Evolutionary conservation across 2,329 filamentous ascomycete genomes (phyloP).

Genomic region (Colletotrichum cuscutae): DNA sequence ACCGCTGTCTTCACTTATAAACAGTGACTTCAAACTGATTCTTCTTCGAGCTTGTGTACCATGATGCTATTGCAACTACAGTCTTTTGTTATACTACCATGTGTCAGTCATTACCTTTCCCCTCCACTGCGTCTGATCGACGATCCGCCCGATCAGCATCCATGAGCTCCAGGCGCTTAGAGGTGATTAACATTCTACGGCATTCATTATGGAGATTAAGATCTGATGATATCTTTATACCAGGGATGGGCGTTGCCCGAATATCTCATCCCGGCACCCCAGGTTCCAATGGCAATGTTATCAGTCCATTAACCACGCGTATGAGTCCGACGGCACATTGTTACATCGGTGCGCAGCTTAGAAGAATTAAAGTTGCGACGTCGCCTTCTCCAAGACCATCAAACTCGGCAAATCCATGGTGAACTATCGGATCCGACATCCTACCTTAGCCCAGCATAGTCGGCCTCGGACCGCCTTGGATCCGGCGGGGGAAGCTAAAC

Average conservation of each 20-base stretch:
- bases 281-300: not conserved
- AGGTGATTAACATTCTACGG: not conserved
- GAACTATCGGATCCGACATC: not conserved
- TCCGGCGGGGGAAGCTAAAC: not conserved
- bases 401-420: not conserved
- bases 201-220: not conserved
- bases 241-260: not conserved
- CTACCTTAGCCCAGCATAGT: not conserved
- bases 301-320: rapidly evolving
- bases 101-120: too few relatives aligned
- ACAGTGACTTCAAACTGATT: too few relatives aligned
- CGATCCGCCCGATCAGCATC: not conserved
- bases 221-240: too few relatives aligned
- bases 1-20: not conserved
- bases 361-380: not conserved
- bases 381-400: not conserved
- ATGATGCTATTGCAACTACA: too few relatives aligned
- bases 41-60: too few relatives aligned
- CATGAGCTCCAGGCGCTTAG: not conserved
- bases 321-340: not conserved
- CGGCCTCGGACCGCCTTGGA: not conserved
- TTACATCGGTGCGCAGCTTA: not conserved
- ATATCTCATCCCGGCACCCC: not conserved
- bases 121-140: not conserved
- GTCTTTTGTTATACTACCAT: too few relatives aligned